Conservation (phyloP, 805 yeast genomes). For the Isabelozyma pseudorhagii region DNA sequence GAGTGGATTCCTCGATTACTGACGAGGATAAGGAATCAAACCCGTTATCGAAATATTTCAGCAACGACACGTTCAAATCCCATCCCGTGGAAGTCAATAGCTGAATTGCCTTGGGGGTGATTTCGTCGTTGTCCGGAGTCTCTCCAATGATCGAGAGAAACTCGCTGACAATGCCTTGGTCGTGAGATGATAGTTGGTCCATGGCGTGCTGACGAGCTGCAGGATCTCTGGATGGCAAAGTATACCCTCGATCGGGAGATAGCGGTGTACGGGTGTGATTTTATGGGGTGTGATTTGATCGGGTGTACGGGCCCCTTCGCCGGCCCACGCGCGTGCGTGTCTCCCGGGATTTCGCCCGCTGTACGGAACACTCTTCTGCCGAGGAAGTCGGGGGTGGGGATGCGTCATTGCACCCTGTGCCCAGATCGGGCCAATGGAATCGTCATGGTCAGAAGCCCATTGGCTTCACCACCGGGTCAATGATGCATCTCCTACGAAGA, state of each 20-base stretch:
- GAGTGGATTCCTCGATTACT: conserved; percentile 27
- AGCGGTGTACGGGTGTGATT: not conserved
- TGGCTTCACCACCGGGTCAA: not conserved
- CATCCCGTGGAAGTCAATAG: conserved; percentile 52
- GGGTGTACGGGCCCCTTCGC: not conserved
- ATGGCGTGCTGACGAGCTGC: not conserved
- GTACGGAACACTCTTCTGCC: not conserved
- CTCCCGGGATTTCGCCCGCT: not conserved
- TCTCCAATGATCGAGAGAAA: not conserved
- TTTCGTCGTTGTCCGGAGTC: not conserved
- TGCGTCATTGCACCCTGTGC: not conserved
- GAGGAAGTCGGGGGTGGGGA: not conserved
- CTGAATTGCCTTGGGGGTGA: conserved; percentile 33
- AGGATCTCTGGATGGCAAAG: not conserved
- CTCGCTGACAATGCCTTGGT: not conserved
- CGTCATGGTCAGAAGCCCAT: not conserved
- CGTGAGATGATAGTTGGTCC: not conserved
- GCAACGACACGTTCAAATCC: conserved; percentile 60
- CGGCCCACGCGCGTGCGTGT: not conserved
- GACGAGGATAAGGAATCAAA: conserved; percentile 20
- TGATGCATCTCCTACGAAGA: not conserved
- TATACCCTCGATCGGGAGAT: too few relatives aligned
- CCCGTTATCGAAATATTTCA: conserved; percentile 57
- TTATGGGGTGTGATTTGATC: not conserved
- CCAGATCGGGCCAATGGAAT: not conserved